A percentile compares a stretch with the other conserved stretches of the same genome.
phyloP scores from a whole-genome alignment of 1,139 yeast genomes.

The Diutina ranongensis region DNA sequence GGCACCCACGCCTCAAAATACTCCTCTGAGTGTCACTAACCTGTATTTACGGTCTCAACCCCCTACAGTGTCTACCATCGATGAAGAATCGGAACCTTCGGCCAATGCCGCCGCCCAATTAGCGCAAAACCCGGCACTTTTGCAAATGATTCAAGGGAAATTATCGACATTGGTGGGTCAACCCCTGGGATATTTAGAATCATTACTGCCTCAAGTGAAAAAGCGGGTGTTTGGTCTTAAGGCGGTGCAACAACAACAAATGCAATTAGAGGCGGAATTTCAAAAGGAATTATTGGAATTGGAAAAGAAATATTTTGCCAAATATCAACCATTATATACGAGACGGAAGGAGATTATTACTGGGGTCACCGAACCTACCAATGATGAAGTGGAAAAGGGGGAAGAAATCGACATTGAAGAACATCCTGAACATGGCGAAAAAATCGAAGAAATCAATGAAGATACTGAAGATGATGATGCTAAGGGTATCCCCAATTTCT shows the following conservation, averaged over 20 bases:
- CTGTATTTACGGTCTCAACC: constrained; percentile 62
- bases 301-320: constrained; percentile 67
- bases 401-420: constrained; percentile 48
- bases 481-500: constrained; percentile 83
- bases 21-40: constrained; percentile 82
- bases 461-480: constrained; percentile 24
- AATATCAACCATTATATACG: constrained; percentile 68
- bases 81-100: constrained; percentile 41
- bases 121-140: constrained; percentile 64
- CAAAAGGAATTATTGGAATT: constrained; percentile 80
- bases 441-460: constrained; percentile 21
- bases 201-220: constrained; percentile 65
- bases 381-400: constrained; percentile 71
- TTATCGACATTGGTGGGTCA: constrained; percentile 76
- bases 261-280: constrained; percentile 79
- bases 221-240: constrained; percentile 75
- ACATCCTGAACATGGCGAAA: neutral
- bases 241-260: constrained; percentile 72
- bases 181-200: constrained; percentile 76
- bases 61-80: constrained; percentile 70
- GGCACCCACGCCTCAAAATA: constrained; percentile 98
- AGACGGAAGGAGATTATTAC: constrained; percentile 61
- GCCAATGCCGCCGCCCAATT: constrained; percentile 29
- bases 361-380: constrained; percentile 70
- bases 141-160: constrained; percentile 85